Conservation (phyloP, 1,284 basidiomycete genomes). For the Stereum hirsutum region DNA sequence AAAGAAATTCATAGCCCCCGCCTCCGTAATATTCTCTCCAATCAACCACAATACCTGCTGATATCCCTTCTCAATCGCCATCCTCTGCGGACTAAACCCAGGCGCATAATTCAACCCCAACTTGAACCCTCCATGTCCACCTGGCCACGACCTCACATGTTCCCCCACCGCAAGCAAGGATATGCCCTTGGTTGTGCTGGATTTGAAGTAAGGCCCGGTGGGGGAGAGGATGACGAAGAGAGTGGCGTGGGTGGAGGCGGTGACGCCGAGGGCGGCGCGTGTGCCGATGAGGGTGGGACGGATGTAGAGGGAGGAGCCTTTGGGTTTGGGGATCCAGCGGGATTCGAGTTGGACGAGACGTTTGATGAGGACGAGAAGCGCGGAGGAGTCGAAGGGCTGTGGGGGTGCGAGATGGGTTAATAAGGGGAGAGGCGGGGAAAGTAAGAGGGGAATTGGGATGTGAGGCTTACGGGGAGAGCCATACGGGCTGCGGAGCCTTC, state of each 20-base stretch:
- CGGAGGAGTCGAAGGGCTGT: constrained; percentile 55
- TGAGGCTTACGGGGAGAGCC: constrained; percentile 47
- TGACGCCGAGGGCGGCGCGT: constrained; percentile 58
- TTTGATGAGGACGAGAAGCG: constrained; percentile 62
- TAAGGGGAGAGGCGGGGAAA: not conserved
- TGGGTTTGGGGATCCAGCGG: constrained; percentile 65
- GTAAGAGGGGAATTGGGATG: not conserved
- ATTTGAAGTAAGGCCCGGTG: constrained; percentile 64
- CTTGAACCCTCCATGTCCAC: constrained; percentile 63
- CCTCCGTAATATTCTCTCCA: constrained; percentile 31
- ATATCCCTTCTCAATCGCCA: constrained; percentile 62
- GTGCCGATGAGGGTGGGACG: constrained; percentile 83
- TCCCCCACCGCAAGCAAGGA: constrained; percentile 63
- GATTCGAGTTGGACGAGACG: constrained; percentile 58
- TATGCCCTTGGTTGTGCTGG: constrained; percentile 54
- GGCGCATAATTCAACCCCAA: constrained; percentile 68
- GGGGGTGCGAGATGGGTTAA: no score
- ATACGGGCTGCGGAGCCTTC: constrained; percentile 49
- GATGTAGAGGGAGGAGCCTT: constrained; percentile 73
- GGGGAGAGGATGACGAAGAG: constrained; percentile 67
- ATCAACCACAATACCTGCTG: constrained; percentile 57
- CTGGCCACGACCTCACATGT: constrained; percentile 77
- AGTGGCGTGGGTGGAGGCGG: constrained; percentile 58
- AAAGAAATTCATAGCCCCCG: constrained; percentile 61
- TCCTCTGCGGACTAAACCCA: constrained; percentile 53